Percentiles rank a stretch among this genome's conserved stretches.
Evolutionary conservation across 192 early-diverging fungal genomes (phyloP).

Genomic region (Chytriomyces sp.): DNA sequence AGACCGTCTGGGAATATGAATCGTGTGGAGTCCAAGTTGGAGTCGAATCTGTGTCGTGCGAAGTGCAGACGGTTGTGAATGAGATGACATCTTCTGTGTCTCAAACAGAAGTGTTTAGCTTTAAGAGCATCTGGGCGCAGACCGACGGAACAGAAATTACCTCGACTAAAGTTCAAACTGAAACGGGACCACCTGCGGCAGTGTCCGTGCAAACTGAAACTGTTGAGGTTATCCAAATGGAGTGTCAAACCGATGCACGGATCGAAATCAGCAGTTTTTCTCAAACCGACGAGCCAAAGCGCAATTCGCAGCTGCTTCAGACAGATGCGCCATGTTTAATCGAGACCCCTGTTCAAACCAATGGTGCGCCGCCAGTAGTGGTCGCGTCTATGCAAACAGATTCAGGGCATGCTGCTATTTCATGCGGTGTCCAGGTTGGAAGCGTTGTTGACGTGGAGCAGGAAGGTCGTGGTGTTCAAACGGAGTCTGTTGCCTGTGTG

Average conservation of each 20-base stretch:
- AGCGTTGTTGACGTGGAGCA: not conserved
- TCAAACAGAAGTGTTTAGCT: too few relatives aligned
- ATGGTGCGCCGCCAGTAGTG: not conserved
- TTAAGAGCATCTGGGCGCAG: too few relatives aligned
- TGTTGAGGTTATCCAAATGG: not conserved
- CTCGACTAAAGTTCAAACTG: not conserved
- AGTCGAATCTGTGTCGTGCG: too few relatives aligned
- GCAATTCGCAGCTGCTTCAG: not conserved
- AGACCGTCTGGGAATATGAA: not conserved
- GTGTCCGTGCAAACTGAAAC: not conserved
- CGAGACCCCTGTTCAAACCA: not conserved
- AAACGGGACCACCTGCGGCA: not conserved
- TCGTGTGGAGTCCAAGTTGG: not conserved
- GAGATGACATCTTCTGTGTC: too few relatives aligned
- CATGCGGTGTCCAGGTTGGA: too few relatives aligned
- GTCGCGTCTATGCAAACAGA: too few relatives aligned
- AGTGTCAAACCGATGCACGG: too few relatives aligned
- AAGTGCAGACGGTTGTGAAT: too few relatives aligned
- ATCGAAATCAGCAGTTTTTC: too few relatives aligned
- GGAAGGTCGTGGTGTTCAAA: not conserved
- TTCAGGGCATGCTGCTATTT: too few relatives aligned
- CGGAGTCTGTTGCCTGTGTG: not conserved
- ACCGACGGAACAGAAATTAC: too few relatives aligned
- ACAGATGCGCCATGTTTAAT: not conserved
- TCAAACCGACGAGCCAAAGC: too few relatives aligned